A percentile compares a stretch with the other conserved stretches of the same genome.
Evolutionary conservation across 192 early-diverging fungal genomes (phyloP).

Genomic region (Coemansia umbellata): DNA sequence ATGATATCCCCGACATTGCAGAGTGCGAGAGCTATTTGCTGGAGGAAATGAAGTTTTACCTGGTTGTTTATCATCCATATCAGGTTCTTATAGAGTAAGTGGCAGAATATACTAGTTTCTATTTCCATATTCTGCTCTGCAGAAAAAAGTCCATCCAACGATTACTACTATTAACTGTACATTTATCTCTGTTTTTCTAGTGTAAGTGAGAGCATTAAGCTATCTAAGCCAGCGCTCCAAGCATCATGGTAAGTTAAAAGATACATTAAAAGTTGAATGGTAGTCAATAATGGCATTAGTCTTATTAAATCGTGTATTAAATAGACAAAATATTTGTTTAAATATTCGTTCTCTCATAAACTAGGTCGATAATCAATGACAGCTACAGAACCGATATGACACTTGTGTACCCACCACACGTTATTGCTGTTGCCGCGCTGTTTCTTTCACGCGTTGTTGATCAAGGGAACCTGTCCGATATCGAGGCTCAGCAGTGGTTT

Average conservation of each 20-base stretch:
- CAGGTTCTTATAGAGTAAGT: slow-evolving; percentile 67
- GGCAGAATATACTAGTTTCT: background rate
- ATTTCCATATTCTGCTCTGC: too few species aligned
- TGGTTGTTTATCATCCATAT: slow-evolving; percentile 88
- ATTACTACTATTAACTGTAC: too few species aligned
- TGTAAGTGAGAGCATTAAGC: slow-evolving; percentile 25
- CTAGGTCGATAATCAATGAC: slow-evolving; percentile 75
- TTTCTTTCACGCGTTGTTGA: slow-evolving; percentile 56
- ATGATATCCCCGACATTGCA: slow-evolving; percentile 73
- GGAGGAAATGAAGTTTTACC: slow-evolving; percentile 87
- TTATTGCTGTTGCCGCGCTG: slow-evolving; percentile 79
- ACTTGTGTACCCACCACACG: slow-evolving; percentile 84
- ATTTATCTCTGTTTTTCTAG: slow-evolving; percentile 10
- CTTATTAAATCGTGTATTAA: too few species aligned
- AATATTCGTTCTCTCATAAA: too few species aligned
- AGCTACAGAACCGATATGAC: slow-evolving; percentile 73
- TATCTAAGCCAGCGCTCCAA: slow-evolving; percentile 42
- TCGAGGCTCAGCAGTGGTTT: slow-evolving; percentile 75
- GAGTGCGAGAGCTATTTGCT: slow-evolving; percentile 91
- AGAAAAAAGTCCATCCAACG: too few species aligned
- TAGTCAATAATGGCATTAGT: background rate
- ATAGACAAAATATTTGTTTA: too few species aligned
- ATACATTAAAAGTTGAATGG: background rate
- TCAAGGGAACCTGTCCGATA: slow-evolving; percentile 33
- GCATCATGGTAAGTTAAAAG: slow-evolving; percentile 45